A percentile compares a stretch with the other conserved stretches of the same genome.
These are phyloP conservation scores for Carex pumila DNA, from an alignment of 176 grass and related monocot species.

Conservation along the genomic window DNA sequence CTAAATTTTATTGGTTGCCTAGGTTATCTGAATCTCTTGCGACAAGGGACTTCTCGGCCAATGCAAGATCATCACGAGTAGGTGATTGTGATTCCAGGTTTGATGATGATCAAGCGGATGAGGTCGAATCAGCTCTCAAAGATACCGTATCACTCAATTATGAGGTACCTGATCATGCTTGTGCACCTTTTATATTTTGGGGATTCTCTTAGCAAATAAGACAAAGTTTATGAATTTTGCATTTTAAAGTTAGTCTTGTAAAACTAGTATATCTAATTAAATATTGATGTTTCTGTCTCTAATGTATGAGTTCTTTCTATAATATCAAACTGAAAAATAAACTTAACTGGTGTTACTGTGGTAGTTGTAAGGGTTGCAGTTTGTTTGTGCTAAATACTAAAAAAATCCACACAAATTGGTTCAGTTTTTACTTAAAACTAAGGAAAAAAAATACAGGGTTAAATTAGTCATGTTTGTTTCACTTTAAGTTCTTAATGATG, in stretches of 20 bases:
- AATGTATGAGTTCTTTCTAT: background rate
- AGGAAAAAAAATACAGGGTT: background rate
- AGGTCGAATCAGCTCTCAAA: conserved; percentile 85
- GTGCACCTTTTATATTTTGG: background rate
- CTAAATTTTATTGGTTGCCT: conserved; percentile 13
- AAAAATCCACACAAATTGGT: background rate
- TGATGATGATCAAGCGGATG: conserved; percentile 79
- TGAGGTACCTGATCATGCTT: conserved; percentile 40
- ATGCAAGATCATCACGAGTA: conserved; percentile 50
- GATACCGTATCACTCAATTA: conserved; percentile 98
- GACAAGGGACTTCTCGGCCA: conserved; percentile 77
- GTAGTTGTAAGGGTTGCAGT: background rate
- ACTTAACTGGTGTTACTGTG: background rate
- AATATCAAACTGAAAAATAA: background rate
- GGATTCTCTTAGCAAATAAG: conserved; percentile 12
- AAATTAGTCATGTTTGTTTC: background rate
- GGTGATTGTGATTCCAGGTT: conserved; percentile 51
- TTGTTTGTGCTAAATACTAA: background rate
- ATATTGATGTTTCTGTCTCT: background rate
- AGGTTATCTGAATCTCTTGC: conserved; percentile 82
- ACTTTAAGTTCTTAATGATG: background rate
- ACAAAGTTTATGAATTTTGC: background rate
- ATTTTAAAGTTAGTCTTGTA: background rate
- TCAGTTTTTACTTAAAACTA: background rate
- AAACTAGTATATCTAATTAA: background rate